phyloP scores from a whole-genome alignment of 768 basidiomycete species.

The Suillus decipiens region DNA sequence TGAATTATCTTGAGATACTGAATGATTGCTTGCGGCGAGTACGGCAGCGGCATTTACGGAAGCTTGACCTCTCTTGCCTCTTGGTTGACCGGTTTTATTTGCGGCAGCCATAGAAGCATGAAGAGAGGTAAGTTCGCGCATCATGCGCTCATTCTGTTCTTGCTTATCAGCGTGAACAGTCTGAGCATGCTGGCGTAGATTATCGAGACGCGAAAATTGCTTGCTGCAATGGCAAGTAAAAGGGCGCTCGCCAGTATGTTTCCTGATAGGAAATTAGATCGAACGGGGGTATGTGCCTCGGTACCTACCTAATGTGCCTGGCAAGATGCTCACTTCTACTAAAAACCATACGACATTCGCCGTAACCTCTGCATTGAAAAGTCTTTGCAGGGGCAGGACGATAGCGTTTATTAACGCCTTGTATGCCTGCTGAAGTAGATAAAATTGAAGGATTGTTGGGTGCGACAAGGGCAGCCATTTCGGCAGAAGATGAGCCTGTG shows the following conservation, averaged over 20 bases:
- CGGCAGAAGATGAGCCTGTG: conserved; percentile 10
- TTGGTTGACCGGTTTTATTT: conserved; percentile 39
- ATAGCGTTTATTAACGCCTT: conserved; percentile 59
- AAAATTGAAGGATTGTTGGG: conserved; percentile 22
- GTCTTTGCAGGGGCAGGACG: conserved; percentile 88
- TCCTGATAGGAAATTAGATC: conserved; percentile 53
- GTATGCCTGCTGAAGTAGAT: conserved; percentile 17
- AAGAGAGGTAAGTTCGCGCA: conserved; percentile 83
- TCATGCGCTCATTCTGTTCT: conserved; percentile 87
- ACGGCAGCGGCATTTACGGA: conserved; percentile 20
- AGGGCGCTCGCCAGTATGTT: conserved; percentile 97
- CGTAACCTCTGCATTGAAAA: conserved; percentile 93
- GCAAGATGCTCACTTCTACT: conserved; percentile 94
- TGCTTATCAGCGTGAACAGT: conserved; percentile 96
- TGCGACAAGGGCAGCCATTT: conserved; percentile 39
- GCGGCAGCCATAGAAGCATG: conserved; percentile 78
- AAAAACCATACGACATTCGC: conserved; percentile 97
- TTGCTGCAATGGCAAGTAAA: conserved; percentile 96
- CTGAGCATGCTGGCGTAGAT: conserved; percentile 95
- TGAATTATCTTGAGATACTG: conserved; percentile 19
- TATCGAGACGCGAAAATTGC: conserved; percentile 95
- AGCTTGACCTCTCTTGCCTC: conserved; percentile 41
- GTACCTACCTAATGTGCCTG: conserved; percentile 85
- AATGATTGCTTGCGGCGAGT: conserved; percentile 21
- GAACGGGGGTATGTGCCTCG: conserved; percentile 25